These are phyloP conservation scores for Ramularia endophylla DNA, from an alignment of 2,329 filamentous ascomycete species.

Conservation along the genomic window DNA sequence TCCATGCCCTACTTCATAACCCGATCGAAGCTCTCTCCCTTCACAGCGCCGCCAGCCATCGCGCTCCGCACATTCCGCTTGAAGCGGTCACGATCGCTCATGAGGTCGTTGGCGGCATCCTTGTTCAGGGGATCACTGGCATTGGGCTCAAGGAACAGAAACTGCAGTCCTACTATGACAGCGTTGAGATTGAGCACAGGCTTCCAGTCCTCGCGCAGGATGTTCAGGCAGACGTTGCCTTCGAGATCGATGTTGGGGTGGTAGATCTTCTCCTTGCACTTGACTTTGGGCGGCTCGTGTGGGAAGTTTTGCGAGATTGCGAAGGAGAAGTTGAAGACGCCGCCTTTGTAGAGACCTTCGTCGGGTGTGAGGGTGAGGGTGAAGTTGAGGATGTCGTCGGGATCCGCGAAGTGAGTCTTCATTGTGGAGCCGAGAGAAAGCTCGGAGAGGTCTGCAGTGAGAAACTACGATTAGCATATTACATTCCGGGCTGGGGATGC, in stretches of 20 bases:
- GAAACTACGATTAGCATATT: neutral
- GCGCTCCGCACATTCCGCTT: slow-evolving; percentile 81
- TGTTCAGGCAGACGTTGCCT: slow-evolving; percentile 97
- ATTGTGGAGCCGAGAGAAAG: slow-evolving; percentile 73
- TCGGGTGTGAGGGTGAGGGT: slow-evolving; percentile 75
- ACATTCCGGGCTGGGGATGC: neutral
- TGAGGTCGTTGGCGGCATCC: slow-evolving; percentile 89
- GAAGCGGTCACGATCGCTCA: slow-evolving; percentile 78
- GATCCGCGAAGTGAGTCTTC: slow-evolving; percentile 73
- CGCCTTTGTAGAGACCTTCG: slow-evolving; percentile 83
- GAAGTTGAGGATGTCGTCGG: slow-evolving; percentile 83
- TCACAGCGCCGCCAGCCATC: slow-evolving; percentile 75
- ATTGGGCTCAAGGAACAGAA: slow-evolving; percentile 96
- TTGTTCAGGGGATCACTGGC: slow-evolving; percentile 97
- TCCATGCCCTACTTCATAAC: slow-evolving; percentile 68
- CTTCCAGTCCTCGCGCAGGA: slow-evolving; percentile 97
- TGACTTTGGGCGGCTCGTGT: slow-evolving; percentile 95
- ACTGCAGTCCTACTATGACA: slow-evolving; percentile 90
- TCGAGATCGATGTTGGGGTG: slow-evolving; percentile 98
- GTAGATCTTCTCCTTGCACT: slow-evolving; percentile 97
- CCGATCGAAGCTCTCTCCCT: slow-evolving; percentile 67
- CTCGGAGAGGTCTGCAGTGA: slow-evolving; percentile 66
- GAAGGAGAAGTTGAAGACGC: slow-evolving; percentile 84
- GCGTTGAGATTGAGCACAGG: slow-evolving; percentile 95
- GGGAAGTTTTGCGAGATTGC: slow-evolving; percentile 92